A percentile compares a stretch with the other conserved stretches of the same genome.
Conservation (phyloP, 345 rosid species). For the Punica granatum region DNA sequence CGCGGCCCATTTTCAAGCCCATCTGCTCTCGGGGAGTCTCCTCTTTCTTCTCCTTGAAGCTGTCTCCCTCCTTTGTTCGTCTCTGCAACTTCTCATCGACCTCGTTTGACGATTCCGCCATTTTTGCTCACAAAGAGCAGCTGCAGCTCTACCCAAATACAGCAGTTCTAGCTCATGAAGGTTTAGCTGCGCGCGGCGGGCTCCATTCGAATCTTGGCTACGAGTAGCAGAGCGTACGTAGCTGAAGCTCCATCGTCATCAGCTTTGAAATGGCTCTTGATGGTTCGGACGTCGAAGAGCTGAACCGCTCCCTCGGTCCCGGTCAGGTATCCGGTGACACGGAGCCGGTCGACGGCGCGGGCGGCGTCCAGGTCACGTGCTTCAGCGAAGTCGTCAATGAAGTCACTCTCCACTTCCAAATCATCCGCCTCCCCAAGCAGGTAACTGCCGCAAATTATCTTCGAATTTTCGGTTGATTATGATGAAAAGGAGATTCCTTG, state of each 20-base stretch:
- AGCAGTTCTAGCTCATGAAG: too few species aligned
- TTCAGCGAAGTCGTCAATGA: slow-evolving; percentile 63
- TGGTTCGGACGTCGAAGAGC: slow-evolving; percentile 5
- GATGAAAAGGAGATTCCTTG: not conserved
- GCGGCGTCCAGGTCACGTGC: slow-evolving; percentile 48
- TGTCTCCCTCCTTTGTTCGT: not conserved
- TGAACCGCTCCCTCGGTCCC: slow-evolving; percentile 1
- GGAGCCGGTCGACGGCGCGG: too few species aligned
- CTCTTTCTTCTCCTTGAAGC: not conserved
- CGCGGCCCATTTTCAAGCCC: too few species aligned
- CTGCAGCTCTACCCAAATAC: too few species aligned
- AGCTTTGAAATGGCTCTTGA: slow-evolving; percentile 11
- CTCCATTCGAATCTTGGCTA: too few species aligned
- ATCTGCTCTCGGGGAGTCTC: too few species aligned
- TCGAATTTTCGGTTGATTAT: not conserved
- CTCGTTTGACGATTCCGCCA: not conserved
- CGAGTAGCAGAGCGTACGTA: not conserved
- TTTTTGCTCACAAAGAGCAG: not conserved
- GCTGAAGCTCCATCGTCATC: not conserved
- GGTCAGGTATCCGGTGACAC: slow-evolving; percentile 12
- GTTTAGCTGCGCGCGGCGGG: too few species aligned
- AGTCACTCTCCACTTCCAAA: slow-evolving; percentile 62
- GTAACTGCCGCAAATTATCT: slow-evolving; percentile 9
- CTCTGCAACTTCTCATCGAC: too few species aligned
- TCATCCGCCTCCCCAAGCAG: slow-evolving; percentile 66